Percentiles rank a stretch among this genome's conserved stretches.
These are phyloP conservation scores for Eimeria falciformis DNA, from an alignment of 169 alveolate species.

Conservation along the genomic window DNA sequence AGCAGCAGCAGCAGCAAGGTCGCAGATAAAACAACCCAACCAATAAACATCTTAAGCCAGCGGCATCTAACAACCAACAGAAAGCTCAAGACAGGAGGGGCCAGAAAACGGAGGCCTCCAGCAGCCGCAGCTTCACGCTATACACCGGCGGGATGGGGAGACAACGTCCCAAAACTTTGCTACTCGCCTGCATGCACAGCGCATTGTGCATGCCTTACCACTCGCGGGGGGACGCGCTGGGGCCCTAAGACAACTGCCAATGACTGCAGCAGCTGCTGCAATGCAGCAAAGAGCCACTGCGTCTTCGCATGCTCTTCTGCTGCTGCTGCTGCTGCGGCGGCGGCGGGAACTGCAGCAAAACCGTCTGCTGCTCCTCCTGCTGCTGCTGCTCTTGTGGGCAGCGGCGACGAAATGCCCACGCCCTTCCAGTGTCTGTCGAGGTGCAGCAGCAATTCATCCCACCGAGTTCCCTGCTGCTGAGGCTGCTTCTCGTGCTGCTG, in stretches of 20 bases:
- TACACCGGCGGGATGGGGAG: too few species aligned
- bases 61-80: background rate
- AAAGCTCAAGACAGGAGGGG: background rate
- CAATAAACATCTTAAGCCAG: background rate
- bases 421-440: constrained; percentile 56
- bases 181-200: too few species aligned
- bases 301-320: constrained; percentile 45
- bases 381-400: background rate
- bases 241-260: constrained; percentile 38
- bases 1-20: background rate
- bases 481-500: constrained; percentile 51
- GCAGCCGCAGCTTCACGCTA: too few species aligned
- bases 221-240: constrained; percentile 22
- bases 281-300: constrained; percentile 50
- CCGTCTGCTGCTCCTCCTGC: constrained; percentile 1
- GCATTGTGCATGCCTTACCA: background rate
- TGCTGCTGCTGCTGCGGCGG: constrained; percentile 54
- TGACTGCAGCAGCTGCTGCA: constrained; percentile 68
- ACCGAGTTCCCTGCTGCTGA: background rate
- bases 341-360: constrained; percentile 21
- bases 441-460: constrained; percentile 58
- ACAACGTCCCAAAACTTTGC: too few species aligned
- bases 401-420: background rate
- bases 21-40: background rate
- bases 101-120: background rate